Evolutionary conservation across 1,284 basidiomycete genomes (phyloP), one percentile per base, ranked within the genome.

Genomic region (Thecaphora thlaspeos): DNA sequence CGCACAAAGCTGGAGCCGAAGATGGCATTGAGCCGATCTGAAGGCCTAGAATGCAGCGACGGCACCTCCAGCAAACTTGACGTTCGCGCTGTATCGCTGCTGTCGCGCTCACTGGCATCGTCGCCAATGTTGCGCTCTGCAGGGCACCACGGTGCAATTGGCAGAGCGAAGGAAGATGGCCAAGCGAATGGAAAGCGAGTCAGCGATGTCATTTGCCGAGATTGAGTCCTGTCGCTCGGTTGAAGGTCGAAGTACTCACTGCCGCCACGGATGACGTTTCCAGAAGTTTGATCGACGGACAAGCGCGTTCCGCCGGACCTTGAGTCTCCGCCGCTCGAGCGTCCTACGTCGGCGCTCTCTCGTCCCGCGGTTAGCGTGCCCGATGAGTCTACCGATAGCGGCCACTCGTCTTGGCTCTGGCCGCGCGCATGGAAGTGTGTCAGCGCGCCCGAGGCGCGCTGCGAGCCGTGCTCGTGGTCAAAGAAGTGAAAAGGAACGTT

Each of bases 1-100:
- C 46, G 43, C 1, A 63, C 56, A 22, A 67, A 67, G 22, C 45
- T 60, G 2, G 64, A 51, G 0, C 53, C 64, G 1, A 67, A 61
- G 51, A 63, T 43, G 2, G 60, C 64, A 19, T 63, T 46, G 7
- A 56, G 47, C 2, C 64, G 55, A n/a, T 60, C 56, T 0, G 61
- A 59, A 5, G 61, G 53, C 38, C 60, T 53, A 0, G 28, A 7
- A 4, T 14, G 32, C 7, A 34, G 32, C 5, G 32, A 34, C 9
- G 32, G 32, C 32, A 34, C 15, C 12, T 8, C 12, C 32, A 34
- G 17, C 26, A 28, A 11, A 11, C 7, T 28, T 28, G 26, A 28
- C 5, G 7, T 11, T 28, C 26, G 26, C 7, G 7, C 26, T 11
- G 7, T 11, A 11, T 28, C 26, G 26, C n/a, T n/a, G n/a, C n/a